phyloP scores from a whole-genome alignment of 352 stramenopile species.

The Pythium guiyangense region DNA sequence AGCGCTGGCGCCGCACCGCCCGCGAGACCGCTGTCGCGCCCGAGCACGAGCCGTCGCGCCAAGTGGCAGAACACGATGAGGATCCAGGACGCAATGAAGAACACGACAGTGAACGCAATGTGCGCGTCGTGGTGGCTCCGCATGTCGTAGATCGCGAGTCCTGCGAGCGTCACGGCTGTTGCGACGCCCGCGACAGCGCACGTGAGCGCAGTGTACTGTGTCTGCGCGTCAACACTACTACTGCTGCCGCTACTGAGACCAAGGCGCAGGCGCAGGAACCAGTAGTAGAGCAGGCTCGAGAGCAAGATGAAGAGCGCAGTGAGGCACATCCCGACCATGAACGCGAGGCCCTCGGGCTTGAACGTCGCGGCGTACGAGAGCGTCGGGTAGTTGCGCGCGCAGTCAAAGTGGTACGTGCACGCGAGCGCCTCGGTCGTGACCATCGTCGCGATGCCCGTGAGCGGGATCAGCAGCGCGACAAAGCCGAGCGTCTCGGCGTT shows the following conservation, averaged over 20 bases:
- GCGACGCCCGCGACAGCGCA: conserved; percentile 27
- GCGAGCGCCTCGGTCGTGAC: conserved; percentile 60
- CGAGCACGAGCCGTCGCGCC: conserved; percentile 30
- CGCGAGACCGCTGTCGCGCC: conserved; percentile 27
- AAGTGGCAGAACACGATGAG: conserved; percentile 58
- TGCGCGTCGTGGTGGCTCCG: conserved; percentile 63
- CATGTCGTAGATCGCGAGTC: conserved; percentile 78
- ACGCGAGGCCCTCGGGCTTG: conserved; percentile 57
- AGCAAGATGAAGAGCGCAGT: conserved; percentile 72
- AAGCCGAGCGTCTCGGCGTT: conserved; percentile 56
- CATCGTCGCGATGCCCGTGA: conserved; percentile 73
- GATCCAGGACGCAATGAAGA: conserved; percentile 72
- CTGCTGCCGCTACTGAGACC: conserved; percentile 4
- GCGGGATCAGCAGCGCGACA: conserved; percentile 64
- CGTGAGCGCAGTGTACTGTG: conserved; percentile 10
- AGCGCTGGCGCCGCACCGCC: too few relatives aligned
- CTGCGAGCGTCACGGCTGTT: conserved; percentile 43
- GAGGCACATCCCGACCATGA: conserved; percentile 73
- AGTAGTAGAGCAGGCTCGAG: conserved; percentile 56
- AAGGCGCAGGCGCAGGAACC: conserved; percentile 57
- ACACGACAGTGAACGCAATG: conserved; percentile 63
- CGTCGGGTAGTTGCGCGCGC: conserved; percentile 67
- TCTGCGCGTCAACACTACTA: neutral
- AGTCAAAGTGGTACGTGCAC: conserved; percentile 72
- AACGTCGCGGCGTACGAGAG: conserved; percentile 84